Percentiles rank a stretch among this genome's conserved stretches.
These are phyloP conservation scores for Cyclotella sp. DNA, from an alignment of 108 stramenopile genomes.

Conservation along the genomic window DNA sequence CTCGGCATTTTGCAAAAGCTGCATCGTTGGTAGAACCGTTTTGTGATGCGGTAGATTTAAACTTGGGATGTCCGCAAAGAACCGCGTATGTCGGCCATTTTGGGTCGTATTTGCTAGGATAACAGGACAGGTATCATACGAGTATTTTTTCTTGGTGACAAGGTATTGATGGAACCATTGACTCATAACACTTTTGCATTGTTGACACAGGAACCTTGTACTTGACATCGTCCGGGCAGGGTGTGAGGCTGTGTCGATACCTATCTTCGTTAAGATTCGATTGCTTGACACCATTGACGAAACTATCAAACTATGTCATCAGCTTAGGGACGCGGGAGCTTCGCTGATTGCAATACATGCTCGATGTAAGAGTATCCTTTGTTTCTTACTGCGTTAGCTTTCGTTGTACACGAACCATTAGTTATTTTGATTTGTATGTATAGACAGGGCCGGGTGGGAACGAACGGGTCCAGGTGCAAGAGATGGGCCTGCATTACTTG, in stretches of 20 bases:
- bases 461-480: constrained; percentile 87
- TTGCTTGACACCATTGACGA: constrained; percentile 85
- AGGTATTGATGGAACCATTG: neutral
- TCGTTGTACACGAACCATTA: neutral
- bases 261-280: constrained; percentile 93
- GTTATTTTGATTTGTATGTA: neutral
- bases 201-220: constrained; percentile 50
- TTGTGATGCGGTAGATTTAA: constrained; percentile 94
- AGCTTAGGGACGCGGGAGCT: constrained; percentile 87
- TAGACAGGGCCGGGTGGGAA: constrained; percentile 81
- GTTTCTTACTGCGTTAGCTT: neutral
- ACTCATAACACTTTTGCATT: neutral
- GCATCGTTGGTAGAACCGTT: constrained; percentile 60
- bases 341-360: constrained; percentile 91
- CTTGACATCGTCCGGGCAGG: constrained; percentile 76
- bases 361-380: constrained; percentile 48
- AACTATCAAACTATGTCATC: constrained; percentile 72
- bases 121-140: constrained; percentile 61
- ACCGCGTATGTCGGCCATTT: constrained; percentile 93
- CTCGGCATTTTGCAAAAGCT: constrained; percentile 73
- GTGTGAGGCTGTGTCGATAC: constrained; percentile 61
- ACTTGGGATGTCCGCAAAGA: constrained; percentile 94
- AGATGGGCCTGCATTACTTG: constrained; percentile 91
- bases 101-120: constrained; percentile 86
- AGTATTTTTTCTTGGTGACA: neutral